Evolutionary conservation across 495 filamentous ascomycete species (phyloP).

Genomic region (Hapsidospora chrysogenum): DNA sequence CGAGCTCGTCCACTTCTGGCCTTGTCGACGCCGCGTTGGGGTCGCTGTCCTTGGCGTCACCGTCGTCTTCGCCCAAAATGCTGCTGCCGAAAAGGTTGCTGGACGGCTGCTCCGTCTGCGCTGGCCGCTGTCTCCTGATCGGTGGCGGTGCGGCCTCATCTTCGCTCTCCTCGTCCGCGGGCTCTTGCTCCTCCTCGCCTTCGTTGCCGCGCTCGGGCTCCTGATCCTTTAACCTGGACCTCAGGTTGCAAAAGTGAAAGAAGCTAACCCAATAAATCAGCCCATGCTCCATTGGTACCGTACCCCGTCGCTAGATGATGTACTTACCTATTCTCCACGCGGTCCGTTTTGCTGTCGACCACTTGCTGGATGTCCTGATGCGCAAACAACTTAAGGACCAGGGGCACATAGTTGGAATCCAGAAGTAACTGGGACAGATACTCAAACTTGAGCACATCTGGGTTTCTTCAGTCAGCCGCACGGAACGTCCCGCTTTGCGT

Average conservation of each 20-base stretch:
- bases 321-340: conserved; percentile 58
- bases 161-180: conserved; percentile 18
- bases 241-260: conserved; percentile 67
- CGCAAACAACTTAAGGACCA: conserved; percentile 83
- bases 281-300: conserved; percentile 1
- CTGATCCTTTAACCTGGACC: conserved; percentile 8
- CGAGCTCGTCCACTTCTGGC: conserved; percentile 80
- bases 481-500: neutral
- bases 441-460: conserved; percentile 90
- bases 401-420: conserved; percentile 83
- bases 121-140: conserved; percentile 39
- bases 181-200: conserved; percentile 9
- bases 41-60: conserved; percentile 8
- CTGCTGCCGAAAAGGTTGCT: conserved; percentile 4
- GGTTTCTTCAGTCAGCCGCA: conserved; percentile 11
- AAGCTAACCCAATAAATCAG: conserved; percentile 41
- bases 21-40: conserved; percentile 27
- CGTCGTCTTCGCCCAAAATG: conserved; percentile 11
- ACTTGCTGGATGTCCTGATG: conserved; percentile 80
- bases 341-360: conserved; percentile 72
- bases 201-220: conserved; percentile 4
- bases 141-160: conserved; percentile 80
- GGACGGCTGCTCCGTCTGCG: conserved; percentile 5
- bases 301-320: neutral
- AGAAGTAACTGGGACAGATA: conserved; percentile 85